These are phyloP conservation scores for Backusella parvicylindrica DNA, from an alignment of 192 early-diverging fungal species.

Conservation along the genomic window DNA sequence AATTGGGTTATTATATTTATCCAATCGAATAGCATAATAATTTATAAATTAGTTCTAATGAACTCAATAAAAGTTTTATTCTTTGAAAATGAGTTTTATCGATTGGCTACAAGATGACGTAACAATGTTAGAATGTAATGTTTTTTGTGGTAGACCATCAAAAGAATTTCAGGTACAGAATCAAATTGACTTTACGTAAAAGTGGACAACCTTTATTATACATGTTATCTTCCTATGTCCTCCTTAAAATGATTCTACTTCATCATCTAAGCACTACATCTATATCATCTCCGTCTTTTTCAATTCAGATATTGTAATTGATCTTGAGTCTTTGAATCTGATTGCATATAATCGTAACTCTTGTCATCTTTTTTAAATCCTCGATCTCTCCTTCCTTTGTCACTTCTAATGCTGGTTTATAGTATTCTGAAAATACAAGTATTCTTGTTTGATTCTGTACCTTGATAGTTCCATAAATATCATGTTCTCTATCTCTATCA, in stretches of 20 bases:
- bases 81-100: no score
- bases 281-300: background rate
- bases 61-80: no score
- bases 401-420: background rate
- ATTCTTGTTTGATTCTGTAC: background rate
- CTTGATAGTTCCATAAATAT: background rate
- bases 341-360: background rate
- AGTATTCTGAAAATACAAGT: background rate
- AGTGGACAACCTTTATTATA: background rate
- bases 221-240: background rate
- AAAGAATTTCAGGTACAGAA: no score
- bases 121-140: no score
- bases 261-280: background rate
- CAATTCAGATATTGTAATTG: background rate
- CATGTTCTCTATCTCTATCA: background rate
- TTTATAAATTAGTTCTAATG: no score
- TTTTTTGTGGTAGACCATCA: no score
- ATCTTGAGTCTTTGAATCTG: background rate
- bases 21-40: background rate
- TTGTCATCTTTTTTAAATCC: background rate
- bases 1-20: background rate
- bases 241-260: background rate
- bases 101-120: no score
- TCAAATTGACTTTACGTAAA: no score
- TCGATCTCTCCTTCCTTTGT: background rate